Conservation (phyloP, 495 filamentous ascomycete genomes). For the Lasiosphaeriaceae sp. region DNA sequence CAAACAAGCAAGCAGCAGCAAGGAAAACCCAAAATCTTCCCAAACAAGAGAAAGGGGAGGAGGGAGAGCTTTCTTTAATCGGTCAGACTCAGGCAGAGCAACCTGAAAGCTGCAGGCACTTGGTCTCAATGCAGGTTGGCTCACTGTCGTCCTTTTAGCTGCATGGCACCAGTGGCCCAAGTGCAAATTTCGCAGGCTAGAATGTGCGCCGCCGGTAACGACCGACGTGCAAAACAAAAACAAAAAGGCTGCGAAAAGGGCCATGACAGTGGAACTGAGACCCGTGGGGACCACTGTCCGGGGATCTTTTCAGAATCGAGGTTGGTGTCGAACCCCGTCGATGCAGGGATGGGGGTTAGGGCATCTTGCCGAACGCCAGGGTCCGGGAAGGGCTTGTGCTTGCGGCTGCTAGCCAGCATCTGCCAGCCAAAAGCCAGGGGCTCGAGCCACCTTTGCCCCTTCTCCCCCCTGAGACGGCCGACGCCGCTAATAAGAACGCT, state of each 20-base stretch:
- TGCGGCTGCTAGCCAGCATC: not conserved
- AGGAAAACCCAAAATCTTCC: too few species aligned
- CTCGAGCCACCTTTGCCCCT: not conserved
- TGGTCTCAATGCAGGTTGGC: constrained; percentile 4
- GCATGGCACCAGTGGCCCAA: constrained; percentile 24
- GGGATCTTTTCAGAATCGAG: too few species aligned
- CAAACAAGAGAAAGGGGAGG: too few species aligned
- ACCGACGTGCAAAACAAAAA: constrained; percentile 4
- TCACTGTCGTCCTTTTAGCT: constrained; percentile 15
- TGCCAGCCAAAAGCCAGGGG: too few species aligned
- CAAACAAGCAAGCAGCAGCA: too few species aligned
- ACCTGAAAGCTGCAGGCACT: not conserved
- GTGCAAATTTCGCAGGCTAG: constrained; percentile 11
- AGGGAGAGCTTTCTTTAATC: too few species aligned
- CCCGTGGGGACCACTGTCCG: too few species aligned
- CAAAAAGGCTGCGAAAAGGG: constrained; percentile 1
- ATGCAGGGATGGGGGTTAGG: not conserved
- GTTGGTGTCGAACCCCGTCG: too few species aligned
- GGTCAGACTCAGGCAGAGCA: not conserved
- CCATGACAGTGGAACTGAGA: not conserved
- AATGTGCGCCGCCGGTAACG: constrained; percentile 1
- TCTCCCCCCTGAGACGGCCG: not conserved
- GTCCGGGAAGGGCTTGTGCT: not conserved
- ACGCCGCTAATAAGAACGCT: too few species aligned
- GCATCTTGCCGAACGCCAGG: not conserved